Evolutionary conservation across 2,329 filamentous ascomycete species (phyloP), one percentile per base, ranked within the genome.

Genomic region (Colletotrichum coccodes): DNA sequence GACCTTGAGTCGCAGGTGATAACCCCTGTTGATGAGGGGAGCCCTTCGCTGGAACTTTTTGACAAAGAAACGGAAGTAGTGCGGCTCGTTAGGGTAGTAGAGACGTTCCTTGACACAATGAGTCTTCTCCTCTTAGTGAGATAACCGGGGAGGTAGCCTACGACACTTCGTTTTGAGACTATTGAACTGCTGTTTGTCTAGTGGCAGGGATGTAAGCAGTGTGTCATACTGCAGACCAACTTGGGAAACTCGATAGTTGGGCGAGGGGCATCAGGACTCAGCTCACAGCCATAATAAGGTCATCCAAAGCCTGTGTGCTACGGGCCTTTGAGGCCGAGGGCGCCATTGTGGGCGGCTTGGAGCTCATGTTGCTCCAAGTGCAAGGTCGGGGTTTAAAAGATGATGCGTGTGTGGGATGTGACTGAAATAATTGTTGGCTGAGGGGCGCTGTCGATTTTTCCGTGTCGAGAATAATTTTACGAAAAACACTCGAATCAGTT

Each of bases 111-210:
- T 46, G 26, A 6, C 18, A 21, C 26, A 11, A 50, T 26, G 52
- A 23, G 23, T 12, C 36, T 34, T 4, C 42, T 36, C 36, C 21
- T 47, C 14, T n/a, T 44, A 16, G 12, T 23, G 34, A 23, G 30
- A 16, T 28, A 38, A 6, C 26, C 42, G 30, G 6, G 23, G 18
- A 18, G 11, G 18, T 6, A 46, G 46, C 66, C 49, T 77, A 97
- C 94, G n/a, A 98, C 95, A 74, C 94, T 96, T 73, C 94, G 86
- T 78, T 98, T 98, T 16, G 94, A 97, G 18, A 95, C 91, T 73
- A 97, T 97, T 76, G 93, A 97, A 80, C 93, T 95, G 77, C 91
- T 95, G 78, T 97, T 97, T 66, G 94, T 98, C 89, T 93, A 53
- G 49, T 57, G n/a, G 7, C 38, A 28, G 16, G 26, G 47, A 66